Conservation (phyloP, 2,329 filamentous ascomycete species). For the Clarireedia sp. region DNA sequence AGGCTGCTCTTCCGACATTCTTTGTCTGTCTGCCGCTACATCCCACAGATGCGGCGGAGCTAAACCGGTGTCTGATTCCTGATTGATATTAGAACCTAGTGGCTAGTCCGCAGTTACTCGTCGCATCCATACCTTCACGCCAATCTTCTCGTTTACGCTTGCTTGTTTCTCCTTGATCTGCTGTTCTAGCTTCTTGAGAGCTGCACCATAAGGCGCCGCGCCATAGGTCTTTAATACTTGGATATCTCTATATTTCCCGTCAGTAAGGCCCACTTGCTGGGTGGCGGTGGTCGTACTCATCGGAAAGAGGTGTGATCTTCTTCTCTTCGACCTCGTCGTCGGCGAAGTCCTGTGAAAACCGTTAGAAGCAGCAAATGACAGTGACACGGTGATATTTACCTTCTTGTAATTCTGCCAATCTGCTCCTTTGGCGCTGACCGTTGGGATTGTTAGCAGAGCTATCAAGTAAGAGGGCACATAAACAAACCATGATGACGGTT, state of each 20-base stretch:
- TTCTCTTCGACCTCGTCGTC: slow-evolving; percentile 98
- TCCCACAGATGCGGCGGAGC: slow-evolving; percentile 99
- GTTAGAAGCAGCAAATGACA: slow-evolving; percentile 5
- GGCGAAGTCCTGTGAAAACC: slow-evolving; percentile 47
- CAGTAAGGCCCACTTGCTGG: slow-evolving; percentile 17
- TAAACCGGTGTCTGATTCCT: slow-evolving; percentile 98
- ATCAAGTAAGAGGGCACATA: background rate
- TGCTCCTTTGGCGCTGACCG: slow-evolving; percentile 47
- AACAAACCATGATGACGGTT: slow-evolving; percentile 9
- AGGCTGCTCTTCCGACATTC: slow-evolving; percentile 97
- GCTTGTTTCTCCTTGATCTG: slow-evolving; percentile 99
- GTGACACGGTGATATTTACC: slow-evolving; percentile 37
- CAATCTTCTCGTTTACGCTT: slow-evolving; percentile 98
- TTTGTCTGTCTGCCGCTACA: slow-evolving; percentile 92
- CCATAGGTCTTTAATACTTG: slow-evolving; percentile 99
- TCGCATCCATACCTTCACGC: slow-evolving; percentile 53
- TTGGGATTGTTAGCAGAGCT: background rate
- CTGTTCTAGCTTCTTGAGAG: slow-evolving; percentile 95
- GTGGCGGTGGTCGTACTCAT: slow-evolving; percentile 62
- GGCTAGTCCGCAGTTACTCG: background rate
- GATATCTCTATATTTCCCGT: slow-evolving; percentile 67
- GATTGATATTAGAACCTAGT: background rate
- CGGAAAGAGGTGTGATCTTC: slow-evolving; percentile 95
- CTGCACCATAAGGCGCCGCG: slow-evolving; percentile 86
- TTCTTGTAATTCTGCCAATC: slow-evolving; percentile 99